phyloP scores from a whole-genome alignment of 257 asterid genomes.

The Datura wrightii region DNA sequence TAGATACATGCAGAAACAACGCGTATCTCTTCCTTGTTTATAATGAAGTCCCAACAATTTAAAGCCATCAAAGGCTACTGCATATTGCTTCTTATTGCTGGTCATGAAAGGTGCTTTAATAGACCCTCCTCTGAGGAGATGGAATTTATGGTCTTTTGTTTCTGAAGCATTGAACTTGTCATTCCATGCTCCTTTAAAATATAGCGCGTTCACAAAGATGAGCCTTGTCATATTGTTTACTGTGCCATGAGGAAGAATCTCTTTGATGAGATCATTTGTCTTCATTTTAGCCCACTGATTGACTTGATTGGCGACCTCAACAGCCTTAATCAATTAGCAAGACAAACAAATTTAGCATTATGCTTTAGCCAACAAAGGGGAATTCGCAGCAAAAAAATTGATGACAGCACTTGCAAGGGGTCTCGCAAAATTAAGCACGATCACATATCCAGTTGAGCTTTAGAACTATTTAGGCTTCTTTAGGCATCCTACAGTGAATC shows the following conservation, averaged over 20 bases:
- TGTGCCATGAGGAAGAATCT: conserved; percentile 40
- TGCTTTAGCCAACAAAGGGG: background rate
- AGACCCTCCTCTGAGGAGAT: conserved; percentile 39
- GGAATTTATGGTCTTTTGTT: conserved; percentile 37
- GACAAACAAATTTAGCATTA: conserved; percentile 33
- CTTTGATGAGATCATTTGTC: conserved; percentile 44
- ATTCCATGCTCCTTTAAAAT: conserved; percentile 44
- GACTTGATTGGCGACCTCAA: conserved; percentile 38
- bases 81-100: conserved; percentile 36
- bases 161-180: conserved; percentile 40
- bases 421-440: too few relatives aligned
- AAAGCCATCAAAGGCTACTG: conserved; percentile 35
- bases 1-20: conserved; percentile 43
- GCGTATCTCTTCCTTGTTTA: conserved; percentile 39
- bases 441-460: too few relatives aligned
- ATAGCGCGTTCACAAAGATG: conserved; percentile 43
- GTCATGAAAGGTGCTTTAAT: conserved; percentile 42
- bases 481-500: background rate
- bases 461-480: too few relatives aligned
- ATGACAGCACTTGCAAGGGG: too few relatives aligned
- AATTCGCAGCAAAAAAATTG: background rate
- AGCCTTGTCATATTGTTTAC: conserved; percentile 35
- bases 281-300: conserved; percentile 42
- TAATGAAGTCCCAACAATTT: conserved; percentile 43
- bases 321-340: conserved; percentile 32